A percentile compares a stretch with the other conserved stretches of the same genome.
Conservation (phyloP, 2,329 filamentous ascomycete species). For the Stromatinia cepivora region DNA sequence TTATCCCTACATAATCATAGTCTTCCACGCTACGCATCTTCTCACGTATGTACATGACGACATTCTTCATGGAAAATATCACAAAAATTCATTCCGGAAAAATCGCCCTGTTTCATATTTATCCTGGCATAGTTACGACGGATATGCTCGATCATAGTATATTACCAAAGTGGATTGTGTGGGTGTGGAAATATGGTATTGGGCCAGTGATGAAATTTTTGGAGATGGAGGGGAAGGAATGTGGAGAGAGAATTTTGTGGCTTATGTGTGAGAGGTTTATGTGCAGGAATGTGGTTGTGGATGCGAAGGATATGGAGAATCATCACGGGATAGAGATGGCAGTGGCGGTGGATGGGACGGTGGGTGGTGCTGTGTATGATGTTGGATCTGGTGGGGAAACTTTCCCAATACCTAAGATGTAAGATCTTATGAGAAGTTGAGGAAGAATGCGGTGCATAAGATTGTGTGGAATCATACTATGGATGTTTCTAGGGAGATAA, state of each 20-base stretch:
- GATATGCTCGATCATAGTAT: neutral
- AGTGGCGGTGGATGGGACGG: neutral
- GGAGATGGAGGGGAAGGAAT: neutral
- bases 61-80: neutral
- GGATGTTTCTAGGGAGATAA: neutral
- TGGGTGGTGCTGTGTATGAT: neutral
- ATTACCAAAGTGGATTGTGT: neutral
- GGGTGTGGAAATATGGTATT: neutral
- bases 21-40: neutral
- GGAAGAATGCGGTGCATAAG: neutral
- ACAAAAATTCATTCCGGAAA: neutral
- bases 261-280: neutral
- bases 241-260: slow-evolving; percentile 3
- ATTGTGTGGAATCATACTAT: slow-evolving; percentile 8
- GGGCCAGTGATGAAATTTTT: neutral
- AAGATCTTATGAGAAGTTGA: neutral
- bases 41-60: neutral
- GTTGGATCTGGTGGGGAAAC: neutral
- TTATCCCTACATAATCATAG: neutral
- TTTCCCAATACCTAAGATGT: slow-evolving; percentile 1
- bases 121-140: neutral
- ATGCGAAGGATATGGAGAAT: too few relatives aligned
- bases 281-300: neutral
- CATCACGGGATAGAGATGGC: neutral
- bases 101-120: neutral